Conservation (phyloP, 495 filamentous ascomycete genomes). For the Lindgomyces ingoldianus region DNA sequence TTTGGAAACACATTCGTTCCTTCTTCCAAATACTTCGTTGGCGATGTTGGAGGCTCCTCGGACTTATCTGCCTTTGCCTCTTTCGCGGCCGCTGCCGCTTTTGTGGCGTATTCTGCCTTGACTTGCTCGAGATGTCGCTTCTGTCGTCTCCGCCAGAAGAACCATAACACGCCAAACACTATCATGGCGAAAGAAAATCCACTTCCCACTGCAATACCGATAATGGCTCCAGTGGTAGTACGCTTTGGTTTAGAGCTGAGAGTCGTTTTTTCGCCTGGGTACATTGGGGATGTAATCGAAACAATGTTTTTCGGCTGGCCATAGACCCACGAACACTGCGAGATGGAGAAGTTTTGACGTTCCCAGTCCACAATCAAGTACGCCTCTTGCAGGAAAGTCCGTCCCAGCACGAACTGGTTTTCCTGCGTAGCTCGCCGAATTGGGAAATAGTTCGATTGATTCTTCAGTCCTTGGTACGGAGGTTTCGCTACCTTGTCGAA, state of each 20-base stretch:
- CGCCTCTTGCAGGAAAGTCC: slow-evolving; percentile 61
- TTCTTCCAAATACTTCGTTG: slow-evolving; percentile 15
- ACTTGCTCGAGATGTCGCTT: slow-evolving; percentile 10
- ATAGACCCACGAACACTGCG: slow-evolving; percentile 44
- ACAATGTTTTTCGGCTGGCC: slow-evolving; percentile 43
- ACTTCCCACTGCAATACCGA: slow-evolving; percentile 37
- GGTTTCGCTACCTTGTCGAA: slow-evolving; percentile 53
- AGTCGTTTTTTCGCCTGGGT: not conserved
- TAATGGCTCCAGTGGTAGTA: slow-evolving; percentile 33
- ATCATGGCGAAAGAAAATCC: slow-evolving; percentile 28
- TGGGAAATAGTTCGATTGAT: slow-evolving; percentile 54
- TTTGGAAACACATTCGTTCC: slow-evolving; percentile 43
- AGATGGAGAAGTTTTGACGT: slow-evolving; percentile 51
- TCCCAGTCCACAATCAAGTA: slow-evolving; percentile 55
- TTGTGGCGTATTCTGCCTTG: slow-evolving; percentile 19
- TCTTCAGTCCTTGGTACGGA: slow-evolving; percentile 39
- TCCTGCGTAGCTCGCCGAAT: slow-evolving; percentile 53
- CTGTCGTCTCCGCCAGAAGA: slow-evolving; percentile 29
- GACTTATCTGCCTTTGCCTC: slow-evolving; percentile 1
- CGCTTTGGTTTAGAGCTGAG: not conserved
- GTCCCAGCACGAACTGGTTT: slow-evolving; percentile 57
- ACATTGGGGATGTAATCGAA: slow-evolving; percentile 36
- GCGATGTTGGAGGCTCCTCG: slow-evolving; percentile 30
- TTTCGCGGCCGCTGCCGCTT: slow-evolving; percentile 9
- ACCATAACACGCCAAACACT: slow-evolving; percentile 17